Evolutionary conservation across 2,329 filamentous ascomycete species (phyloP), one percentile per base, ranked within the genome.

Genomic region (Pseudogymnoascus sp.): DNA sequence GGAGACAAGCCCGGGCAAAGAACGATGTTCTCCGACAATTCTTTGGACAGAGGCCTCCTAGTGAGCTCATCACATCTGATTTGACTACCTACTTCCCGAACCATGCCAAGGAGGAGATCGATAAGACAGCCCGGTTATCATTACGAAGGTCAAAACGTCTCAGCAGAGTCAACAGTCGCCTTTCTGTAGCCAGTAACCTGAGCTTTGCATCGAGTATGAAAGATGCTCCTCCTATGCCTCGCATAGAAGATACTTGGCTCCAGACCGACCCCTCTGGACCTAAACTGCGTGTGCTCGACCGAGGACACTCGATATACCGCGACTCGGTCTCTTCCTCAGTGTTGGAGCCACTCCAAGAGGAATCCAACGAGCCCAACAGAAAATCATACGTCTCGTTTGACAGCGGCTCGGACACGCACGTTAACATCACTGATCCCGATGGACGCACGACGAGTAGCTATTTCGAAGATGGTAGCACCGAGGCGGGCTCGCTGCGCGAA

Each of bases 21-120:
- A 85, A 85, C 71, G 78, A 76, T 31, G 80, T 86, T 28, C 79
- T 93, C 53, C 87, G 89, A 68, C 88, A 89, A 68, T 97, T 97
- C 76, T 95, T 96, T 71, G 93, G 93, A 35, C 87, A 95, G 67
- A 84, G 95, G 69, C 95, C 95, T 17, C 95, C 95, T 1, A 97
- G 93, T 78, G 95, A 99, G 78, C 84, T 99, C 74, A 99, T 99
- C 73, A 93, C 93, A 26, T 96, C 95, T 21, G 95, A 99, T 73
- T 80, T 99, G 65, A 95, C 91, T 1, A 96, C 93, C 0, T 99
- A 97, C 79, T 99, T 99, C 81, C 95, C 95, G 0, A 92, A 96
- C 71, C 93, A 97, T 71, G 87, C 93, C 60, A 87, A 91, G 63
- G 93, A 96, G 73, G 91, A 96, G 70, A 97, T 99, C 73, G 95